Evolutionary conservation across 495 filamentous ascomycete genomes (phyloP), one percentile per base, ranked within the genome.

Genomic region (Margaritispora aquatica): DNA sequence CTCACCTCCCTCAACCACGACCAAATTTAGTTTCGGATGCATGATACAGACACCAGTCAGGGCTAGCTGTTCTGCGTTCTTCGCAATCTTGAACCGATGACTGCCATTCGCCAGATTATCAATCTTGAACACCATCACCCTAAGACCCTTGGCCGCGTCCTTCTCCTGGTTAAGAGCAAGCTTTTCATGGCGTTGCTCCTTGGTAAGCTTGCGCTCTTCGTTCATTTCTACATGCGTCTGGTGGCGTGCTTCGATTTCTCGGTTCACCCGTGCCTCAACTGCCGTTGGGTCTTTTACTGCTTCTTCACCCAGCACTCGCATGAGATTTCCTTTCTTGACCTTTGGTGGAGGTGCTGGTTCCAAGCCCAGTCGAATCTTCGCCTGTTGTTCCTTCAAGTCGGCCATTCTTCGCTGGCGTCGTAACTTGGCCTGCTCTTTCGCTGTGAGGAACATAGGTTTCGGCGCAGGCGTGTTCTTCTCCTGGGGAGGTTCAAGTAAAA

Each of bases 201-300:
- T 94, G 20, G 87, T 96, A 55, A 97, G 75, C 73, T 92, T 94
- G 54, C 94, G 85, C 52, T 90, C 88, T 64, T 92, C 88, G 71
- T 99, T 99, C 63, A 77, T 77, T 47, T 79, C 65, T 61, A 90
- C 77, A 71, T 99, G 94, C 57, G 85, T 79, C 50, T 85, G 75
- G 46, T 84, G 80, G 31, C 94, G 90, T 26, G 93, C 92, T 44
- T 85, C 86, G 48, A 99, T 96, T 65, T 97, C 90, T 22, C 83
- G 77, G 72, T 89, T 95, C 34, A 99, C 94, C 24, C 90, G 84
- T 34, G 94, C 92, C 73, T 99, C 94, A 27, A 97, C 92, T 20
- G 94, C 94, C 1, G 94, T 99, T 10, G 94, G 94, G 69, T 99
- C 94, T 66, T 96, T 96, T 64, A 99, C 92, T 2, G 94, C 94